These are phyloP conservation scores for Chlorella sp. DNA, from an alignment of 139 green algal species.

Conservation along the genomic window DNA sequence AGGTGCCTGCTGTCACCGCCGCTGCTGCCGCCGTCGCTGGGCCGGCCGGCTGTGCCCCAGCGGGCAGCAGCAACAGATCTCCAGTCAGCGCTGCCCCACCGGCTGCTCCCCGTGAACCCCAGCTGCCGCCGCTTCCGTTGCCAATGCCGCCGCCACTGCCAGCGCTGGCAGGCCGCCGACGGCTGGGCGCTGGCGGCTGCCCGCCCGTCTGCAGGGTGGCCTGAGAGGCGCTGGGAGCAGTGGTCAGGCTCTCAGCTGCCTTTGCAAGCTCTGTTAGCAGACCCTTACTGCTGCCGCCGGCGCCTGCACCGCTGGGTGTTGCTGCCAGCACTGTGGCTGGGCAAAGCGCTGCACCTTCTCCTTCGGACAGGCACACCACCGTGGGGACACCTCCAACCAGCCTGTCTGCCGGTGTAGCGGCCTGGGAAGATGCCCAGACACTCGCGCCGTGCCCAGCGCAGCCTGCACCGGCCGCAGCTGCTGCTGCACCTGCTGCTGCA, in stretches of 20 bases:
- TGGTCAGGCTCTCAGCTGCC: constrained; percentile 15
- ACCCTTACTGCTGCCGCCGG: background rate
- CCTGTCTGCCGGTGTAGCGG: background rate
- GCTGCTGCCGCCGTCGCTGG: background rate
- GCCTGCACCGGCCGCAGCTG: background rate
- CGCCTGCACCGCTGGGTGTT: no score
- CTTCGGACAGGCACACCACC: background rate
- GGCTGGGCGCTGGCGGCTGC: background rate
- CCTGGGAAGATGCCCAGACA: no score
- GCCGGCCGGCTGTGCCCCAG: background rate
- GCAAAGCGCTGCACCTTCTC: background rate
- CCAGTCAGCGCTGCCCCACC: background rate
- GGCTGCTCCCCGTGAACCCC: no score
- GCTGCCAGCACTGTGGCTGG: background rate
- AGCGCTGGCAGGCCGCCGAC: background rate
- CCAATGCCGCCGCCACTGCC: background rate
- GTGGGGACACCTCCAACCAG: background rate
- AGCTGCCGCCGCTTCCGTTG: background rate
- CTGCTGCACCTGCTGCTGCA: constrained; percentile 11
- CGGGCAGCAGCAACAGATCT: constrained; percentile 20
- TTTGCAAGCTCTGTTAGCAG: constrained; percentile 9
- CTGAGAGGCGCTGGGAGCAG: background rate
- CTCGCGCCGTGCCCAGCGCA: background rate
- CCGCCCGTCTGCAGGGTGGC: background rate
- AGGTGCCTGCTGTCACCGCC: background rate